phyloP scores from a whole-genome alignment of 345 rosid genomes.

The Fremontodendron californicum region DNA sequence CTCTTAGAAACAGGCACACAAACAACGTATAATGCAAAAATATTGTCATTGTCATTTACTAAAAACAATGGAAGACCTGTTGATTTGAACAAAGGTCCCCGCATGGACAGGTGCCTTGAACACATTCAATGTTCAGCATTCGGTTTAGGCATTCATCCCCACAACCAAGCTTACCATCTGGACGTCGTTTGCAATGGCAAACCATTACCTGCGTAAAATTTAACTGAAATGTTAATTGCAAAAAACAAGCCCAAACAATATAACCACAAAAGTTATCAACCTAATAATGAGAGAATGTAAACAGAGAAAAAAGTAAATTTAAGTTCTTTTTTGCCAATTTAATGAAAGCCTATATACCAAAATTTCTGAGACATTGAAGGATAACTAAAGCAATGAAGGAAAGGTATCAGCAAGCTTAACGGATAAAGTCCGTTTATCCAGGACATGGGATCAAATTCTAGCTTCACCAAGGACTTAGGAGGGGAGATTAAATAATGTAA shows the following conservation, averaged over 20 bases:
- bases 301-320: neutral
- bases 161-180: conserved; percentile 65
- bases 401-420: neutral
- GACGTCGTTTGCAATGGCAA: conserved; percentile 77
- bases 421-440: neutral
- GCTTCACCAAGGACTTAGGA: neutral
- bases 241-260: neutral
- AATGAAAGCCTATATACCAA: neutral
- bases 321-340: neutral
- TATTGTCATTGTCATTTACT: conserved; percentile 1
- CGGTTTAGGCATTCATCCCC: conserved; percentile 96
- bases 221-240: conserved; percentile 4
- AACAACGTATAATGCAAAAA: neutral
- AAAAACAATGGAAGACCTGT: conserved; percentile 47
- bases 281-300: neutral
- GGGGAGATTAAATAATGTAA: neutral
- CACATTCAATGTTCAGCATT: conserved; percentile 96
- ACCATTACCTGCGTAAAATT: conserved; percentile 74
- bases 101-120: conserved; percentile 89
- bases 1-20: neutral
- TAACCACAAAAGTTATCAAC: neutral
- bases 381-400: neutral
- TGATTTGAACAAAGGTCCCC: conserved; percentile 93
- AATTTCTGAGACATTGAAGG: neutral
- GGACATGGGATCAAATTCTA: neutral